Conservation (phyloP, 2,329 filamentous ascomycete species). For the Epichloe glyceriae region DNA sequence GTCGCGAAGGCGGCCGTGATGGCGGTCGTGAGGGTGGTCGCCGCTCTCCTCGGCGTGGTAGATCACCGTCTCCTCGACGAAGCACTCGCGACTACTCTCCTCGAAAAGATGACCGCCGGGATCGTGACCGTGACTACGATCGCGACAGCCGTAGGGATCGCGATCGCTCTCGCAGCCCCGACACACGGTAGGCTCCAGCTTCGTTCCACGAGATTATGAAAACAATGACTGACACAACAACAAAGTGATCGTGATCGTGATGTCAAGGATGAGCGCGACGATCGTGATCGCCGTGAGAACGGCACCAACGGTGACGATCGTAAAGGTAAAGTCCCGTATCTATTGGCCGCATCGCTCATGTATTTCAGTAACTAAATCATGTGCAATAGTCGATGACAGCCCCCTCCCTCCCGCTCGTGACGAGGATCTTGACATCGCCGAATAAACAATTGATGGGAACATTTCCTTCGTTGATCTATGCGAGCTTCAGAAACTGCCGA, state of each 20-base stretch:
- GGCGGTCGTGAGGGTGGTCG: constrained; percentile 28
- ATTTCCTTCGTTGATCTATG: not conserved
- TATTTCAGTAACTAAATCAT: not conserved
- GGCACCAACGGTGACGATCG: constrained; percentile 76
- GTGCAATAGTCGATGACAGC: constrained; percentile 39
- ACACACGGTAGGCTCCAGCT: constrained; percentile 35
- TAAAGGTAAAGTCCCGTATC: constrained; percentile 52
- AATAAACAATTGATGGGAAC: constrained; percentile 31
- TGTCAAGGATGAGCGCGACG: constrained; percentile 53
- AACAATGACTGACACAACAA: constrained; percentile 15
- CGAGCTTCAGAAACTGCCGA: constrained; percentile 3
- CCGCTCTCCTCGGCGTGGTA: constrained; percentile 51
- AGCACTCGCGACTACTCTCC: constrained; percentile 71
- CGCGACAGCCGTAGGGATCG: constrained; percentile 63
- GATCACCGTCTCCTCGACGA: constrained; percentile 68
- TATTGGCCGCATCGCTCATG: not conserved
- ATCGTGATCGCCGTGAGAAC: constrained; percentile 63
- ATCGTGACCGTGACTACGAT: constrained; percentile 68
- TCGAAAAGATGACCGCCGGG: constrained; percentile 75
- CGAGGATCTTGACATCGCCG: constrained; percentile 92
- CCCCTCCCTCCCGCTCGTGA: constrained; percentile 63
- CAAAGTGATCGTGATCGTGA: constrained; percentile 41
- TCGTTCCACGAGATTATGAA: not conserved
- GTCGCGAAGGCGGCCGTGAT: constrained; percentile 54
- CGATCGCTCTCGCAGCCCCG: constrained; percentile 63